These are phyloP conservation scores for Erysimum cheiranthoides DNA, from an alignment of 345 rosid genomes.

Conservation along the genomic window DNA sequence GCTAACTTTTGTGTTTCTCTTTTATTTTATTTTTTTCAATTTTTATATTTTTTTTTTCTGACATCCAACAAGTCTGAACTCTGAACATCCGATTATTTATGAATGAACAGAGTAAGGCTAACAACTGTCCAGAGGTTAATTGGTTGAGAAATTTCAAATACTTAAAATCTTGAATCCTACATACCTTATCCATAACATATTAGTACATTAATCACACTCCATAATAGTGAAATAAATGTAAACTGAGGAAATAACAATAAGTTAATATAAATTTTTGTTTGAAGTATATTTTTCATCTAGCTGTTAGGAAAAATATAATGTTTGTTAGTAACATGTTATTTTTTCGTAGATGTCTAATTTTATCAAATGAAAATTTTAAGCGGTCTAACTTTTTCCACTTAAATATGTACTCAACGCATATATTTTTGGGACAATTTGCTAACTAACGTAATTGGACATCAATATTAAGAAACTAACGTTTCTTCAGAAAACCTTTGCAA, in stretches of 20 bases:
- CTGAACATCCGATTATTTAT: conserved; percentile 33
- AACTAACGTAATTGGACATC: too few relatives aligned
- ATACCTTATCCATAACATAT: background rate
- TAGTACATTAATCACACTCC: background rate
- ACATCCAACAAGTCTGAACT: conserved; percentile 23
- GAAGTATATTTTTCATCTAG: too few relatives aligned
- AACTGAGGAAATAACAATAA: background rate
- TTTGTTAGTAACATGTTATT: too few relatives aligned
- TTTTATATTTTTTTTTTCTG: background rate
- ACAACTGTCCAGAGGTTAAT: background rate
- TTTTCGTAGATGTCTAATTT: too few relatives aligned
- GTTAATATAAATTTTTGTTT: too few relatives aligned
- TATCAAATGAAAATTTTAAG: too few relatives aligned
- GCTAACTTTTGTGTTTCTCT: conserved; percentile 23
- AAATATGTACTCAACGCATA: too few relatives aligned
- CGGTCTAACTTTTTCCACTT: too few relatives aligned
- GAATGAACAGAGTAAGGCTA: conserved; percentile 14
- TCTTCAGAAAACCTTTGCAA: too few relatives aligned
- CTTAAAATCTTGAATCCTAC: background rate
- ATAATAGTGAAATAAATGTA: background rate
- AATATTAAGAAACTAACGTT: too few relatives aligned
- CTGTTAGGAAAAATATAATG: too few relatives aligned
- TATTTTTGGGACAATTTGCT: too few relatives aligned
- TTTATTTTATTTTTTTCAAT: background rate
- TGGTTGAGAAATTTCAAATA: background rate